Conservation (phyloP, 2,329 filamentous ascomycete genomes). For the Aspergillus luchuensis region DNA sequence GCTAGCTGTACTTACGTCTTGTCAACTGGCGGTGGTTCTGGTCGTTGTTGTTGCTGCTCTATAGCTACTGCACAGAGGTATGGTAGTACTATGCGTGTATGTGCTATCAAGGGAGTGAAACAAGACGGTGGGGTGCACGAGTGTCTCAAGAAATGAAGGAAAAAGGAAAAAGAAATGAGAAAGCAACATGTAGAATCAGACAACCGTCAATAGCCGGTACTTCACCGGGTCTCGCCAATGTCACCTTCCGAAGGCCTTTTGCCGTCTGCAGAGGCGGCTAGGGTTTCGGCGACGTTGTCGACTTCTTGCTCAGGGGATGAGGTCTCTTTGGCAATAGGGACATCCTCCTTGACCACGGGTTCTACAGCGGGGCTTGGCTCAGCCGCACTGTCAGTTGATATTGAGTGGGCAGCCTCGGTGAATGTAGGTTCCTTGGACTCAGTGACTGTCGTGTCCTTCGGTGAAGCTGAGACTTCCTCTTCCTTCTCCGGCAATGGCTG, state of each 20-base stretch:
- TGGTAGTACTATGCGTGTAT: background rate
- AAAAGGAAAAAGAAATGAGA: background rate
- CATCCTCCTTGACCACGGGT: conserved; percentile 1
- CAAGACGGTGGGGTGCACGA: background rate
- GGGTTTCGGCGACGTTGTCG: conserved; percentile 27
- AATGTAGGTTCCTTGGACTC: conserved; percentile 5
- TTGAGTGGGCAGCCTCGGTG: conserved; percentile 8
- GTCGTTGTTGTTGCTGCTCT: too few relatives aligned
- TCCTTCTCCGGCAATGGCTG: conserved; percentile 13
- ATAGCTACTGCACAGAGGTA: background rate
- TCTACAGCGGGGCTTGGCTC: conserved; percentile 10
- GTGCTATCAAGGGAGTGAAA: background rate
- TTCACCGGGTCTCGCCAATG: background rate
- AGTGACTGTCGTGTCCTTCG: background rate
- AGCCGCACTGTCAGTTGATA: conserved; percentile 10
- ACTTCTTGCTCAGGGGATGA: conserved; percentile 18
- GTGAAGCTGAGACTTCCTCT: conserved; percentile 10
- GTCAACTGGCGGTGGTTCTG: background rate
- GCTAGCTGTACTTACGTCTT: background rate
- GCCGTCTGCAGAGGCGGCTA: conserved; percentile 29
- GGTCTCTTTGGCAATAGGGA: background rate
- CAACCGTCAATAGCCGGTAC: background rate
- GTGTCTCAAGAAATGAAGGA: background rate
- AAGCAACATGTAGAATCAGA: background rate
- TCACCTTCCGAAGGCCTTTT: conserved; percentile 31